A percentile compares a stretch with the other conserved stretches of the same genome.
These are phyloP conservation scores for Theobroma grandiflorum DNA, from an alignment of 441 rosid genomes.

Conservation along the genomic window DNA sequence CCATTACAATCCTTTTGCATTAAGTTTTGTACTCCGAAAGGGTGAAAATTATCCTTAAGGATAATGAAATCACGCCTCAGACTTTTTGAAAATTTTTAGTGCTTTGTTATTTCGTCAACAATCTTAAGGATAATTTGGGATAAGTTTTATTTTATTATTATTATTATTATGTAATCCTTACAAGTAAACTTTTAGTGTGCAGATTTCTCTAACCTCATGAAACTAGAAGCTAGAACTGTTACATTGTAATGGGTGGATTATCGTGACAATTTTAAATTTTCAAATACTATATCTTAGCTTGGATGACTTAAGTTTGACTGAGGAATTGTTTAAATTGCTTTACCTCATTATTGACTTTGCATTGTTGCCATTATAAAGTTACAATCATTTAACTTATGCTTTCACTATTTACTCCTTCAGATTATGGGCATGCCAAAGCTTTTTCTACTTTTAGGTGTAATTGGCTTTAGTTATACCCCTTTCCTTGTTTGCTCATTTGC, in stretches of 20 bases:
- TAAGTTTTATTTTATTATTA: too few species aligned
- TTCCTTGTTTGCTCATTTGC: not conserved
- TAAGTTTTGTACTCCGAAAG: too few species aligned
- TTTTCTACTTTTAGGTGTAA: not conserved
- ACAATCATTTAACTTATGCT: not conserved
- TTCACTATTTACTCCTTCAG: not conserved
- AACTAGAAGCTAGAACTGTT: not conserved
- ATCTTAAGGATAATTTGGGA: too few species aligned
- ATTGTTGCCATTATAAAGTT: not conserved
- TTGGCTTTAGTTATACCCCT: not conserved
- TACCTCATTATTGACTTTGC: not conserved
- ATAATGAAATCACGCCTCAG: too few species aligned
- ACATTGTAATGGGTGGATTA: not conserved
- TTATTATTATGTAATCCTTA: too few species aligned
- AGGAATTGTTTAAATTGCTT: not conserved
- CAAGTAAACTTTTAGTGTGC: too few species aligned
- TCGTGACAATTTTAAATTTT: not conserved
- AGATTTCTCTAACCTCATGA: not conserved
- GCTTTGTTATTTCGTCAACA: too few species aligned
- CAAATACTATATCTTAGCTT: not conserved
- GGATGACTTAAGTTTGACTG: not conserved
- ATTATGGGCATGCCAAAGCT: not conserved
- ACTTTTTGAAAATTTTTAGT: too few species aligned
- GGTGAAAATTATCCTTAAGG: too few species aligned
- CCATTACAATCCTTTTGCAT: too few species aligned